Evolutionary conservation across 768 basidiomycete species (phyloP).

Genomic region (Hygrocybe coccinea): DNA sequence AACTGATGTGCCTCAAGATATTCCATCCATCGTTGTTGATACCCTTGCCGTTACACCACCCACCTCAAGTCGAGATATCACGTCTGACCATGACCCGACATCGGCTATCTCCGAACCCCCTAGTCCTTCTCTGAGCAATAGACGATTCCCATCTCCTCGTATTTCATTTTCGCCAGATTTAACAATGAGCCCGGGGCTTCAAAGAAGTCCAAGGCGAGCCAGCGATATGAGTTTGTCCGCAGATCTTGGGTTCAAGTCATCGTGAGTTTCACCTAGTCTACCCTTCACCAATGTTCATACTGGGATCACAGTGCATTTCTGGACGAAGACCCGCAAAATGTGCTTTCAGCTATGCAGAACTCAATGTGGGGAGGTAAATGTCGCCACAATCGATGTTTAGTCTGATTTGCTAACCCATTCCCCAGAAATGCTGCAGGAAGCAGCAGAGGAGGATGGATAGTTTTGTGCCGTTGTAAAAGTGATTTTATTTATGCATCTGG

Average conservation of each 20-base stretch:
- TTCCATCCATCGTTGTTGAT: constrained; percentile 70
- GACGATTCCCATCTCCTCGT: constrained; percentile 39
- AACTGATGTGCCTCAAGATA: constrained; percentile 39
- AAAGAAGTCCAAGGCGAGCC: constrained; percentile 44
- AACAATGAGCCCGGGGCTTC: constrained; percentile 41
- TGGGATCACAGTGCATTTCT: constrained; percentile 23
- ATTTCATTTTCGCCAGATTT: constrained; percentile 44
- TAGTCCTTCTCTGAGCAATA: constrained; percentile 37
- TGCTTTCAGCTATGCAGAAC: constrained; percentile 55
- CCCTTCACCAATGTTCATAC: background rate
- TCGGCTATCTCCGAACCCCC: constrained; percentile 23
- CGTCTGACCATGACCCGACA: constrained; percentile 36
- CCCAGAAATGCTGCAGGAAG: constrained; percentile 31
- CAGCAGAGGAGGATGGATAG: constrained; percentile 25
- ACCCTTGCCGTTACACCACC: constrained; percentile 51
- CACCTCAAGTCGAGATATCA: constrained; percentile 51
- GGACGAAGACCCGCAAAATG: constrained; percentile 44
- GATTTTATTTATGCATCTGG: no score
- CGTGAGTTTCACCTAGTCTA: constrained; percentile 36
- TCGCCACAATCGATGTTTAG: background rate
- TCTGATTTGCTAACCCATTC: constrained; percentile 18
- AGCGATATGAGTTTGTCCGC: constrained; percentile 57
- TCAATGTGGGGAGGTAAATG: constrained; percentile 70
- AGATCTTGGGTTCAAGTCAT: constrained; percentile 17
- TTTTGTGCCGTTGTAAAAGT: background rate